Evolutionary conservation across 106 monocot species (phyloP).

Genomic region (Acorus calamus): DNA sequence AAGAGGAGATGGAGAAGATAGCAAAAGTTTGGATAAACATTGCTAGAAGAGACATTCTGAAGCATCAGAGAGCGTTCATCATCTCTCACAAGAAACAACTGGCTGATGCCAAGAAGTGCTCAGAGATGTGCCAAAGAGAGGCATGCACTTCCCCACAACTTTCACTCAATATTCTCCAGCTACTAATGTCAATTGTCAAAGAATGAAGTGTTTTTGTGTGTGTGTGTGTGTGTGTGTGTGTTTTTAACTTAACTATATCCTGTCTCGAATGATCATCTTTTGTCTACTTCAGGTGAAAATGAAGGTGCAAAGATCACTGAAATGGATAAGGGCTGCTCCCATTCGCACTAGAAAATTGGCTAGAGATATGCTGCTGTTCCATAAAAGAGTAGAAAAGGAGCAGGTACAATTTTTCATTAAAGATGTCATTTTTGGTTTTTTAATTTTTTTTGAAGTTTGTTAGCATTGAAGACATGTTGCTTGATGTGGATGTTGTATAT

Average conservation of each 20-base stretch:
- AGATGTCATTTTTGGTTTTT: neutral
- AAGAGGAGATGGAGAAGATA: conserved; percentile 82
- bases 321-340: conserved; percentile 68
- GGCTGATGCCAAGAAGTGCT: conserved; percentile 74
- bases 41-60: conserved; percentile 69
- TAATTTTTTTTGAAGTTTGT: neutral
- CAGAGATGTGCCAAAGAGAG: conserved; percentile 88
- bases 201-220: too few relatives aligned
- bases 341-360: conserved; percentile 73
- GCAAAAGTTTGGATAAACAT: conserved; percentile 72
- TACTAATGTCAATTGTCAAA: too few relatives aligned
- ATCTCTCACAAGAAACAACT: conserved; percentile 61
- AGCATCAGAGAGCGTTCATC: conserved; percentile 61
- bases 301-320: conserved; percentile 80
- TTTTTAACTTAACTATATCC: neutral
- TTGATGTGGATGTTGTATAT: neutral
- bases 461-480: neutral
- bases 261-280: neutral
- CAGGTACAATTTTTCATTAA: conserved; percentile 40
- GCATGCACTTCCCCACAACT: conserved; percentile 9
- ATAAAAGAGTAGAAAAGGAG: conserved; percentile 92
- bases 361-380: conserved; percentile 81
- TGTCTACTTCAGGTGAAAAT: conserved; percentile 58
- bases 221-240: neutral
- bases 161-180: too few relatives aligned